phyloP scores from a whole-genome alignment of 148 eudicot genomes.

The Linanthus parryae region DNA sequence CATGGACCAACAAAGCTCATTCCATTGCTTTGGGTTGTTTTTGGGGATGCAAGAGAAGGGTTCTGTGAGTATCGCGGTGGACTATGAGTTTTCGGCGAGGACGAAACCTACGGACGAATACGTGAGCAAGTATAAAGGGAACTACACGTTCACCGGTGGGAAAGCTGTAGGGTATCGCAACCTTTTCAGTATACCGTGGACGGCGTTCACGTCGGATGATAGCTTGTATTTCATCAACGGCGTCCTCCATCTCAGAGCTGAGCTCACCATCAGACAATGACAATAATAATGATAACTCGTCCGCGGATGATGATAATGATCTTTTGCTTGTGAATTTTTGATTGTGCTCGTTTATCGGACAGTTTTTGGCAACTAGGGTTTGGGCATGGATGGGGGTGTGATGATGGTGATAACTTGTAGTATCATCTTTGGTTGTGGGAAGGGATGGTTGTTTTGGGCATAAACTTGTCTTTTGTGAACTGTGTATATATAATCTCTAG shows the following conservation, averaged over 20 bases:
- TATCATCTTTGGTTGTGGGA: no score
- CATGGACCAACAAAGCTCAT: conserved; percentile 59
- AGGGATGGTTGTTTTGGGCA: no score
- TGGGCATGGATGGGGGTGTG: no score
- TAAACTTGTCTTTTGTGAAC: background rate
- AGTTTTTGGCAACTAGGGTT: no score
- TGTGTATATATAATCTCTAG: no score
- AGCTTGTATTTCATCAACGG: conserved; percentile 56
- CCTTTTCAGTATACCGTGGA: conserved; percentile 54
- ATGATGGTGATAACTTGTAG: no score
- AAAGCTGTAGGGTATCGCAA: conserved; percentile 72
- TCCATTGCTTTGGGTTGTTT: conserved; percentile 68
- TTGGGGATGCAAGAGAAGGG: conserved; percentile 82
- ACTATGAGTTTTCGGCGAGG: conserved; percentile 56
- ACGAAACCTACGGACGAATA: conserved; percentile 40
- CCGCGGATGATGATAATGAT: background rate
- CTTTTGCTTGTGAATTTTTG: background rate
- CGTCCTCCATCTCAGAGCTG: conserved; percentile 59
- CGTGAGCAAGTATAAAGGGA: conserved; percentile 44
- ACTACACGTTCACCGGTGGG: conserved; percentile 56
- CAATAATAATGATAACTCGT: no score
- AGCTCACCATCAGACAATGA: conserved; percentile 46
- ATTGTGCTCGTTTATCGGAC: no score
- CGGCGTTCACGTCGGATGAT: conserved; percentile 51
- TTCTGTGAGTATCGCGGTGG: conserved; percentile 44